A percentile compares a stretch with the other conserved stretches of the same genome.
Conservation (phyloP, 202 grass and related monocot species). For the Brachypodium distachyon region DNA sequence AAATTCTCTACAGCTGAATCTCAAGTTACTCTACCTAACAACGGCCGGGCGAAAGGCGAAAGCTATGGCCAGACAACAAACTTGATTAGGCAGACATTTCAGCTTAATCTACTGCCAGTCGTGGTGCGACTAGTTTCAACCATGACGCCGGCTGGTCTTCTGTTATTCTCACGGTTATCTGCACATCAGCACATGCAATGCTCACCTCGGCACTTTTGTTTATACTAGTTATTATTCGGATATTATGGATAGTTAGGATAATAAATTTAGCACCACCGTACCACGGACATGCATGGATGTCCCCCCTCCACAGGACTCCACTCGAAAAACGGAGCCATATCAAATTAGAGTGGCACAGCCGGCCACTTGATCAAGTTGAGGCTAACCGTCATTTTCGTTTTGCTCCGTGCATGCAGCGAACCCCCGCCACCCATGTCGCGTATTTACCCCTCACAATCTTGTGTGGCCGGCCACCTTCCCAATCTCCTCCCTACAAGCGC, state of each 20-base stretch:
- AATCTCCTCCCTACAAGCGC: background rate
- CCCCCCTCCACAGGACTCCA: no score
- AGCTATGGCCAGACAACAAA: background rate
- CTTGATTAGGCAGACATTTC: background rate
- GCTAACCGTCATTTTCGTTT: background rate
- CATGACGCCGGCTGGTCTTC: no score
- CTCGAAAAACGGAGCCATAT: background rate
- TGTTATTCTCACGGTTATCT: no score
- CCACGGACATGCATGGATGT: no score
- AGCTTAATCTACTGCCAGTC: background rate
- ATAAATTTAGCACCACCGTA: no score
- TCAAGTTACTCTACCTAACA: no score
- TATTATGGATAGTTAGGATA: no score
- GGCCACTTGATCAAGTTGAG: background rate
- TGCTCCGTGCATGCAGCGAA: background rate
- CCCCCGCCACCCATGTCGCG: background rate
- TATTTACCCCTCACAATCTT: slow-evolving; percentile 17
- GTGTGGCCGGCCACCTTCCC: background rate
- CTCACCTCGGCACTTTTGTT: no score
- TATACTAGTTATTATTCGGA: no score
- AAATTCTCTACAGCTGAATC: background rate
- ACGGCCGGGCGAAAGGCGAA: background rate
- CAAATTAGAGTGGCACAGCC: background rate
- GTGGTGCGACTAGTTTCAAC: background rate
- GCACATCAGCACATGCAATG: no score